Evolutionary conservation across 129 eudicot genomes (phyloP), one percentile per base, ranked within the genome.

Genomic region (Gnaphalium uliginosum): DNA sequence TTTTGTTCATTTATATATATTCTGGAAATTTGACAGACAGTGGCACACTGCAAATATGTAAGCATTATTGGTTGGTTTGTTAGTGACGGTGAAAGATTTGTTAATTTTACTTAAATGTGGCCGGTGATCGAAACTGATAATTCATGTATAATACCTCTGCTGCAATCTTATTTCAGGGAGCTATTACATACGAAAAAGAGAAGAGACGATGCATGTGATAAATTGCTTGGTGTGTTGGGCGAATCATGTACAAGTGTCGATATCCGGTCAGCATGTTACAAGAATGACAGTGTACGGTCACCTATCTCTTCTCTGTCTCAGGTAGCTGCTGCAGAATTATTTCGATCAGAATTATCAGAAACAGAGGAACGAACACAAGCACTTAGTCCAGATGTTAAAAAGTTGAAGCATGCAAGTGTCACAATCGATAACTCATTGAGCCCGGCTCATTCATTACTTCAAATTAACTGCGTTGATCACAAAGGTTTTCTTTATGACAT

Each of bases 401-500:
- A 76, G 68, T 69, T 92, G 82, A 87, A 85, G 72, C 81, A 78
- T 61, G 87, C 93, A 8, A 80, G 68, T 81, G 89, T 92, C 21
- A 71, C 69, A 43, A 77, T 83, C 18, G 97, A 92, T 81, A 92
- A 92, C 68, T 83, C 91, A 27, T 74, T 92, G 78, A 87, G 96
- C 76, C 91, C 97, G 2, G 87, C 87, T 67, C 96, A 89, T 78
- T 87, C 97, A 8, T 79, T 92, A 48, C 91, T 92, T 63, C 97
- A 92, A 76, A 92, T 92, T 48, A 87, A 50, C 33, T 92, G 96
- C 39, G 78, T 92, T 58, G 93, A 92, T 79, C 97, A 92, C 81
- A 92, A 92, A 86, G 97, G 98, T 54, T 85, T 92, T 78, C 91
- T 92, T 17, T 92, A 92, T 79, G 98, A 92, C 80, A 89, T 89